These are phyloP conservation scores for Anthostomella pinea DNA, from an alignment of 2,329 filamentous ascomycete species.

Conservation along the genomic window DNA sequence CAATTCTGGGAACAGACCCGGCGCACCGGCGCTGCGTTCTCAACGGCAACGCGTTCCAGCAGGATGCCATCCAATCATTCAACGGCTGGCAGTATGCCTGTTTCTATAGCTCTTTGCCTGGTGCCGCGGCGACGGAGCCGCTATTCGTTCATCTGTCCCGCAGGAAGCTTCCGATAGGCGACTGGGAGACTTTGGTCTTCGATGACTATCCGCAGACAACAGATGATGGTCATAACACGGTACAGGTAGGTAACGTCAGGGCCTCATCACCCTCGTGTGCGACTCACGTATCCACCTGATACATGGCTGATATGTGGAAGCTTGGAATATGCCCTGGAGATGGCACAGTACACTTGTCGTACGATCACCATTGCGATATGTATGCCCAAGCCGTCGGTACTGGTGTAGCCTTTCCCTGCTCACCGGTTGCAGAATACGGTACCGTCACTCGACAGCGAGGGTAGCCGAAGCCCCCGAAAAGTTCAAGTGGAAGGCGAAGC, in stretches of 20 bases:
- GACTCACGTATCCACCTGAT: too few relatives aligned
- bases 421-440: constrained; percentile 30
- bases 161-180: constrained; percentile 37
- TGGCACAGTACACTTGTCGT: constrained; percentile 51
- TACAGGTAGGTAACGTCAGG: constrained; percentile 36
- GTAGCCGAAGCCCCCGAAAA: constrained; percentile 32
- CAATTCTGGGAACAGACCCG: constrained; percentile 36
- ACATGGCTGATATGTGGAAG: constrained; percentile 18
- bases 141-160: constrained; percentile 45
- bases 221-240: constrained; percentile 52
- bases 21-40: constrained; percentile 35
- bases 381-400: constrained; percentile 11
- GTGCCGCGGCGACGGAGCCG: constrained; percentile 30
- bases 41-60: constrained; percentile 49
- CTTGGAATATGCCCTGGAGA: constrained; percentile 48
- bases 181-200: constrained; percentile 46
- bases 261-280: too few relatives aligned
- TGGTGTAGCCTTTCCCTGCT: neutral
- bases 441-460: constrained; percentile 34
- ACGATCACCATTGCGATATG: constrained; percentile 48
- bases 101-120: constrained; percentile 37
- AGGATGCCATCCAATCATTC: constrained; percentile 44
- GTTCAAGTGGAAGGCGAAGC: constrained; percentile 31
- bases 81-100: constrained; percentile 48
- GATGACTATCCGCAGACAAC: constrained; percentile 48